A percentile compares a stretch with the other conserved stretches of the same genome.
Conservation (phyloP, 2,329 filamentous ascomycete species). For the Epichloe sp. region DNA sequence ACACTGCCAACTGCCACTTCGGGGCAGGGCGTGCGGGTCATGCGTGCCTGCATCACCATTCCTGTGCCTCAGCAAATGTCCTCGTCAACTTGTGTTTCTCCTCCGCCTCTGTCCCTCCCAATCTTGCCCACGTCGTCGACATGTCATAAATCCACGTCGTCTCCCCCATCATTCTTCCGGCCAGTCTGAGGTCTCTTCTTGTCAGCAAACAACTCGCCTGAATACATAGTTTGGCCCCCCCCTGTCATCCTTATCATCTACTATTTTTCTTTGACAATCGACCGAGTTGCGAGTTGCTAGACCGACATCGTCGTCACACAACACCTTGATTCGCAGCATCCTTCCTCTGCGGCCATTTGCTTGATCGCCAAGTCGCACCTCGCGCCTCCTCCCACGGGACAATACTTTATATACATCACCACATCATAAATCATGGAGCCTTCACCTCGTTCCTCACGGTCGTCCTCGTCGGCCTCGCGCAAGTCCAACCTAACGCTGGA, state of each 20-base stretch:
- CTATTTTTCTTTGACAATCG: neutral
- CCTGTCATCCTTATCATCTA: neutral
- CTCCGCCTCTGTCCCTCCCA: neutral
- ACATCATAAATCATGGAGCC: slow-evolving; percentile 19
- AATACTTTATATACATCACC: slow-evolving; percentile 3
- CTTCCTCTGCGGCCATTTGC: neutral
- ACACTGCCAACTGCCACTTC: slow-evolving; percentile 6
- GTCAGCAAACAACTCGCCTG: neutral
- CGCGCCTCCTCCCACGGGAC: neutral
- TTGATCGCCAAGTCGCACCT: neutral
- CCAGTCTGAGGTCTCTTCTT: neutral
- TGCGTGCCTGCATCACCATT: neutral
- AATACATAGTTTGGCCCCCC: neutral
- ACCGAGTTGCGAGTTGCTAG: neutral
- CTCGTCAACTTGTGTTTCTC: neutral
- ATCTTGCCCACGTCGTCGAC: neutral
- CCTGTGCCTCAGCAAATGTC: neutral
- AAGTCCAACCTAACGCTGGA: slow-evolving; percentile 53
- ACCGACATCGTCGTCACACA: neutral
- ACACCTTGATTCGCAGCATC: neutral
- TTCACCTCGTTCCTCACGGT: slow-evolving; percentile 25
- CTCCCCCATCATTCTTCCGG: neutral
- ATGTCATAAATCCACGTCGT: slow-evolving; percentile 2
- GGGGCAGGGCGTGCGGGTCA: slow-evolving; percentile 1
- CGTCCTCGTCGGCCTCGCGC: slow-evolving; percentile 32